These are phyloP conservation scores for Plasmopara viticola DNA, from an alignment of 352 stramenopile genomes.

Conservation along the genomic window DNA sequence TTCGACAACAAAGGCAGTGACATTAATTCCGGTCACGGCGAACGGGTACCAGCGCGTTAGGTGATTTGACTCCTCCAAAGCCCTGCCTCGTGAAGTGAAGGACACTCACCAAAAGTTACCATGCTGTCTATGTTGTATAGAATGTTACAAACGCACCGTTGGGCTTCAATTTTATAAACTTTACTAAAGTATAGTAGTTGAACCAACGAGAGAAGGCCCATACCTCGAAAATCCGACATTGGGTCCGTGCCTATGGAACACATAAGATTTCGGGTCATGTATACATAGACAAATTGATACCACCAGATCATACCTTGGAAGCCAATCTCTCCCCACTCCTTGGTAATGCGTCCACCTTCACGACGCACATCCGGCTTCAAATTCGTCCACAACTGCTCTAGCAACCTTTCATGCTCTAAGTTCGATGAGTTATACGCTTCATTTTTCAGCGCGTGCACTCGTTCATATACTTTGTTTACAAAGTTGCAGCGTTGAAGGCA, in stretches of 20 bases:
- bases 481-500: conserved; percentile 68
- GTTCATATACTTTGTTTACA: conserved; percentile 68
- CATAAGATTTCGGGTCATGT: too few species aligned
- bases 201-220: conserved; percentile 70
- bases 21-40: conserved; percentile 81
- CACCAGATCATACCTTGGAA: conserved; percentile 55
- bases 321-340: conserved; percentile 84
- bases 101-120: not conserved
- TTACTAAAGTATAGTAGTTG: conserved; percentile 75
- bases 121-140: not conserved
- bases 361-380: conserved; percentile 77
- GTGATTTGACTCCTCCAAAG: conserved; percentile 76
- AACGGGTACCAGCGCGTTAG: conserved; percentile 84
- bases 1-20: conserved; percentile 76
- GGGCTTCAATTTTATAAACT: conserved; percentile 68
- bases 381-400: conserved; percentile 76
- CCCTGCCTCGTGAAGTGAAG: conserved; percentile 24
- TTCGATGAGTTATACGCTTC: conserved; percentile 65
- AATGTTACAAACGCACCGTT: conserved; percentile 28
- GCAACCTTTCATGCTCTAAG: conserved; percentile 58
- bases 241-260: conserved; percentile 52
- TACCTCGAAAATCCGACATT: conserved; percentile 82
- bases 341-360: conserved; percentile 69
- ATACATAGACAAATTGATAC: not conserved
- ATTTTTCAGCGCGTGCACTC: conserved; percentile 47